Evolutionary conservation across 2,329 filamentous ascomycete species (phyloP), one percentile per base, ranked within the genome.

Genomic region (Zymoseptoria crescenta): DNA sequence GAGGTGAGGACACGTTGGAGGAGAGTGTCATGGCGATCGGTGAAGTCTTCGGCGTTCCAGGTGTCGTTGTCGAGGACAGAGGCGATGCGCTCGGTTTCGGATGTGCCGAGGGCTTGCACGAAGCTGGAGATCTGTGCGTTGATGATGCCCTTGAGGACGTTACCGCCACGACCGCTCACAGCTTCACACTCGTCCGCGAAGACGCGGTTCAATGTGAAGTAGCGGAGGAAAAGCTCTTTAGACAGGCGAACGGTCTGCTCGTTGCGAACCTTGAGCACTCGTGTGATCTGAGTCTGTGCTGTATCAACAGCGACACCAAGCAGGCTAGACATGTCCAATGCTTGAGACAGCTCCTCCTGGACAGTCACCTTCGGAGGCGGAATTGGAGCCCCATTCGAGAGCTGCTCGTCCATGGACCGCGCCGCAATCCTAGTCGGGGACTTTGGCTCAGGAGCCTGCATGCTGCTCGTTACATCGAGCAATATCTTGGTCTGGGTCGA

Each of bases 401-500:
- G 74, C 13, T 76, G 72, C 16, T n/a, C 29, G 72, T 70, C 52
- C 73, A 61, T 66, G 63, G 52, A 56, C 2, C 73, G 68, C 16
- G 35, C n/a, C 13, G 35, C 13, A 3, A 29, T 24, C 16, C 51
- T 20, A 13, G 13, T 27, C 2, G 77, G 57, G 4, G 65, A 67
- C 30, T 60, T 76, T 9, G 60, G 49, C 24, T 65, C 62, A 13
- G 74, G 75, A 30, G 78, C 72, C 19, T 82, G 79, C 55, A 89
- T 80, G 10, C 84, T 87, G 71, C 91, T 96, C 0, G 92, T 94
- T 20, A 96, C 89, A 73, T 99, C 94, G 8, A 99, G 80, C n/a
- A 99, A 76, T 8, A 97, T 86, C 73, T 99, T 99, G 57, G 94
- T 88, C 72, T 97, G 93, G 0, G 91, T 92, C 19, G 90, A 91